phyloP scores from a whole-genome alignment of 345 rosid genomes.

The Jatropha curcas region DNA sequence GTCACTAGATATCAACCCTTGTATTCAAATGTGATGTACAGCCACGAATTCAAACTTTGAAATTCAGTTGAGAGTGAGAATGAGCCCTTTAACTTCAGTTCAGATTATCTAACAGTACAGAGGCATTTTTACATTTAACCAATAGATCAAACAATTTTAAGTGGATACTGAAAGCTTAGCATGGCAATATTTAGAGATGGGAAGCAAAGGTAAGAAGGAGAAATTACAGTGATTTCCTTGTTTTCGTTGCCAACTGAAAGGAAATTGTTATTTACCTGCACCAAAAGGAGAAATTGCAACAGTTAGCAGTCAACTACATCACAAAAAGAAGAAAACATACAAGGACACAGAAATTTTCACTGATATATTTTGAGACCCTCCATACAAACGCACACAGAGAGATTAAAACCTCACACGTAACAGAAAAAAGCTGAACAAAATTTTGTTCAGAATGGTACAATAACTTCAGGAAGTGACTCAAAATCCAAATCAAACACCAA shows the following conservation, averaged over 20 bases:
- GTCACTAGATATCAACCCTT: neutral
- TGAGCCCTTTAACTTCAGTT: neutral
- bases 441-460: neutral
- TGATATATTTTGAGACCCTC: neutral
- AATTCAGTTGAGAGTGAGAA: neutral
- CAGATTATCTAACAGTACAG: neutral
- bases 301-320: slow-evolving; percentile 4
- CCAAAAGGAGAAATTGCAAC: slow-evolving; percentile 16
- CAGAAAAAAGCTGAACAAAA: neutral
- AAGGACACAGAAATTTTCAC: neutral
- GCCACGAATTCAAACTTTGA: neutral
- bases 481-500: neutral
- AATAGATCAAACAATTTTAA: neutral
- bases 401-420: neutral
- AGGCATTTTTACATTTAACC: neutral
- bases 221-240: slow-evolving; percentile 81
- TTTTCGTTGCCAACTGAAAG: slow-evolving; percentile 89
- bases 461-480: neutral
- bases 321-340: neutral
- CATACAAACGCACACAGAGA: neutral
- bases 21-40: too few relatives aligned
- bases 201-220: slow-evolving; percentile 23
- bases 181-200: neutral
- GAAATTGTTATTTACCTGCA: slow-evolving; percentile 95
- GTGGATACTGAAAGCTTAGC: neutral